These are phyloP conservation scores for barrel medic (Medicago truncatula) DNA, from an alignment of 306 rosid species.

Conservation along the genomic window DNA sequence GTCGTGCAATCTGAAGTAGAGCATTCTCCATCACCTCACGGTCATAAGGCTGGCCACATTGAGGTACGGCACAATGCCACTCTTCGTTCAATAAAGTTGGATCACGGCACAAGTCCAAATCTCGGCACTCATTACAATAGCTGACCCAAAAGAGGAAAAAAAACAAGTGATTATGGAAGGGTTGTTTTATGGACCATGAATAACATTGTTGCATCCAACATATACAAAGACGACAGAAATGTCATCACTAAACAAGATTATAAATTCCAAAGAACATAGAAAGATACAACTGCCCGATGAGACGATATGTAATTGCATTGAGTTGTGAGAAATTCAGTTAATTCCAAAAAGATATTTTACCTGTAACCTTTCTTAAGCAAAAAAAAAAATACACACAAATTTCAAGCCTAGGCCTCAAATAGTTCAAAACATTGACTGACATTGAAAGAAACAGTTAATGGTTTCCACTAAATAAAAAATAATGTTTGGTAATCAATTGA, in stretches of 20 bases:
- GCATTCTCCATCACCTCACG: slow-evolving; percentile 81
- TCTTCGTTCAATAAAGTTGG: slow-evolving; percentile 63
- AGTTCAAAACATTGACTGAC: not conserved
- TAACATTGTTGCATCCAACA: slow-evolving; percentile 12
- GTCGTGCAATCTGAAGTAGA: slow-evolving; percentile 79
- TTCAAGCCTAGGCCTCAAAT: slow-evolving; percentile 6
- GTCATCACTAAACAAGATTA: slow-evolving; percentile 13
- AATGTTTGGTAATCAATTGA: slow-evolving; percentile 2
- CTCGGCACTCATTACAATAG: slow-evolving; percentile 90
- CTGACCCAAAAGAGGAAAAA: slow-evolving; percentile 46
- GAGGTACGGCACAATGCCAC: slow-evolving; percentile 87
- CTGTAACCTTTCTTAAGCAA: slow-evolving; percentile 24
- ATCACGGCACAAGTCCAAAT: slow-evolving; percentile 85
- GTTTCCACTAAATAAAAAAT: slow-evolving; percentile 11
- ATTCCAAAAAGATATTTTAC: not conserved
- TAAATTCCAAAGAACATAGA: slow-evolving; percentile 6
- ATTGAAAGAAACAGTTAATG: slow-evolving; percentile 7
- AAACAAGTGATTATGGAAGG: slow-evolving; percentile 17
- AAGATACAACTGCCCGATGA: not conserved
- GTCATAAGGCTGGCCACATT: slow-evolving; percentile 91
- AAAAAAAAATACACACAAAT: slow-evolving; percentile 18
- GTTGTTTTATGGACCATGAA: not conserved
- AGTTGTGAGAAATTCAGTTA: not conserved
- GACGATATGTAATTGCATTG: not conserved
- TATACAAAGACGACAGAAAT: not conserved